Evolutionary conservation across 768 basidiomycete species (phyloP).

Genomic region (Phaffia tasmanica): DNA sequence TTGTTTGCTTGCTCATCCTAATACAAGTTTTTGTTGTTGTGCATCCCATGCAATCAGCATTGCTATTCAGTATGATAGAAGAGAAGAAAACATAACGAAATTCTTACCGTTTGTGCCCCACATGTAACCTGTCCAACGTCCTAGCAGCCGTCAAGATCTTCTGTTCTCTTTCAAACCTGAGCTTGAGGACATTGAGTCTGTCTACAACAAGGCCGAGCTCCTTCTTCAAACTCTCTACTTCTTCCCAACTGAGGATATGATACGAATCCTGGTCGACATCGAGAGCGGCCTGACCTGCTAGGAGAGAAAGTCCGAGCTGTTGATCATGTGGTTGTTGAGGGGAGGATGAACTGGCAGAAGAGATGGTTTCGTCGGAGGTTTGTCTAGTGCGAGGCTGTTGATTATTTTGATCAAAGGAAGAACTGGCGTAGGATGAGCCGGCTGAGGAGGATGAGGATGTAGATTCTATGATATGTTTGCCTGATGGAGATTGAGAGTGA

Average conservation of each 20-base stretch:
- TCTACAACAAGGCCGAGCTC: conserved; percentile 35
- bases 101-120: conserved; percentile 34
- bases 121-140: conserved; percentile 38
- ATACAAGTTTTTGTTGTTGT: too few relatives aligned
- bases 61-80: not conserved
- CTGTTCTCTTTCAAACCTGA: conserved; percentile 37
- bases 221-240: conserved; percentile 60
- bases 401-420: too few relatives aligned
- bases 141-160: conserved; percentile 39
- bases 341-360: too few relatives aligned
- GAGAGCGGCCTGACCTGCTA: conserved; percentile 89
- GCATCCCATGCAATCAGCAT: not conserved
- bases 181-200: conserved; percentile 32
- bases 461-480: too few relatives aligned
- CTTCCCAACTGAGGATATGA: conserved; percentile 62
- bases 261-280: conserved; percentile 60
- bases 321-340: conserved; percentile 40
- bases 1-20: conserved; percentile 38
- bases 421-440: too few relatives aligned
- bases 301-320: conserved; percentile 73
- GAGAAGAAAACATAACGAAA: too few relatives aligned
- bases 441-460: too few relatives aligned
- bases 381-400: too few relatives aligned
- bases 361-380: too few relatives aligned
- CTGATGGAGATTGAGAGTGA: too few relatives aligned